Evolutionary conservation across 2,329 filamentous ascomycete genomes (phyloP).

Genomic region (Stemphylium beticola): DNA sequence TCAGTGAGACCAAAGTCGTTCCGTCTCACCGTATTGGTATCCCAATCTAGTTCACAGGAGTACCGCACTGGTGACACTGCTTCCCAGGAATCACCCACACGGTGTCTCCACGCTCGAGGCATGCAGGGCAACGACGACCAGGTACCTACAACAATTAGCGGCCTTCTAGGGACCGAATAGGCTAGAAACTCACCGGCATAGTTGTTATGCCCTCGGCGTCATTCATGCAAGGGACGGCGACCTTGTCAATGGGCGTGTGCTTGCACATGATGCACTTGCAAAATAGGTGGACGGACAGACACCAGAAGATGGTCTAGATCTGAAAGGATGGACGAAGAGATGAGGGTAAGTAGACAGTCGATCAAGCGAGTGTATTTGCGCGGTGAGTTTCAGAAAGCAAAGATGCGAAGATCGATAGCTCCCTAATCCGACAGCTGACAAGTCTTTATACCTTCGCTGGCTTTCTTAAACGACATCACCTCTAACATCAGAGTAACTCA

Average conservation of each 20-base stretch:
- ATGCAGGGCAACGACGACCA: slow-evolving; percentile 48
- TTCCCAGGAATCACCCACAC: slow-evolving; percentile 52
- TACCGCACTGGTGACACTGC: slow-evolving; percentile 48
- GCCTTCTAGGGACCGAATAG: not conserved
- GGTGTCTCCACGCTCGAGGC: slow-evolving; percentile 48
- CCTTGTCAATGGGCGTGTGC: slow-evolving; percentile 30
- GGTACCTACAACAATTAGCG: slow-evolving; percentile 40
- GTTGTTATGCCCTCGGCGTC: slow-evolving; percentile 40
- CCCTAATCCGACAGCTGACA: not conserved
- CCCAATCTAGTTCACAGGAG: slow-evolving; percentile 44
- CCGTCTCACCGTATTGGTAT: slow-evolving; percentile 6
- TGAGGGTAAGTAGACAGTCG: not conserved
- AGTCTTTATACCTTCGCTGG: slow-evolving; percentile 19
- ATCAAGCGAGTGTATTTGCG: not conserved
- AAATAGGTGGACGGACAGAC: not conserved
- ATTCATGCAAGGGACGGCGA: slow-evolving; percentile 36
- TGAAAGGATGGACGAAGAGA: not conserved
- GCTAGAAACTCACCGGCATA: slow-evolving; percentile 39
- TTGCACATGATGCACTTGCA: slow-evolving; percentile 33
- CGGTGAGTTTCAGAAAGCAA: not conserved
- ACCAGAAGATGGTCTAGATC: not conserved
- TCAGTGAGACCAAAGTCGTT: not conserved
- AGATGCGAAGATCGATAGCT: not conserved
- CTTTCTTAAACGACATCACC: slow-evolving; percentile 2
- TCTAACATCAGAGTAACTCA: slow-evolving; percentile 3